Conservation (phyloP, 2,329 filamentous ascomycete genomes). For the Dothistroma pini region DNA sequence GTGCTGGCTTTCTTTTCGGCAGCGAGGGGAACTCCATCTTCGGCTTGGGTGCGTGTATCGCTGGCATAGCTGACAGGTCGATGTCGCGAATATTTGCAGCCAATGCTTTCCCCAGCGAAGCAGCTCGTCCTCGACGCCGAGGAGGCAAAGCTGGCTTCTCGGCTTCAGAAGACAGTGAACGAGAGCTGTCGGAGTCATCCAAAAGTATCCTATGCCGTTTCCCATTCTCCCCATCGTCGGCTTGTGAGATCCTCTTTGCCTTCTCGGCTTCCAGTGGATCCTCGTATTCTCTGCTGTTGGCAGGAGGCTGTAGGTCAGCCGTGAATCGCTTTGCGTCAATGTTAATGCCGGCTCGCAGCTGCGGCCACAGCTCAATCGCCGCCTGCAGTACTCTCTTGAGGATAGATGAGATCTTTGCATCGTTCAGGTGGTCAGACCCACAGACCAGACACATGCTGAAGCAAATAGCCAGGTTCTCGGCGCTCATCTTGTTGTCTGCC, state of each 20-base stretch:
- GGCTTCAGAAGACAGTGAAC: constrained; percentile 10
- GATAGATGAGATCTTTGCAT: constrained; percentile 52
- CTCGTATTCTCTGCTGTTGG: constrained; percentile 44
- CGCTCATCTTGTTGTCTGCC: constrained; percentile 53
- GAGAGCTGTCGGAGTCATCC: constrained; percentile 39
- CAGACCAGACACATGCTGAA: constrained; percentile 52
- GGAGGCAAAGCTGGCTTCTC: constrained; percentile 39
- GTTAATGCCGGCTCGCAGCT: constrained; percentile 42
- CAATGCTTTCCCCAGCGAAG: constrained; percentile 21
- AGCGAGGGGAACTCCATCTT: constrained; percentile 19
- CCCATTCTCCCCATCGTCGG: constrained; percentile 22
- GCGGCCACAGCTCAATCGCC: constrained; percentile 46
- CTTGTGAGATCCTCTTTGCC: constrained; percentile 16
- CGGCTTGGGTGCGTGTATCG: constrained; percentile 4
- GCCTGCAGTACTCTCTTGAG: constrained; percentile 49
- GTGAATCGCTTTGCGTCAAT: constrained; percentile 38
- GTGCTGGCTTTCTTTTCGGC: constrained; percentile 41
- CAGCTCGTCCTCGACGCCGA: constrained; percentile 25
- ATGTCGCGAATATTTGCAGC: constrained; percentile 18
- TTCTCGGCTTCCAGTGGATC: constrained; percentile 42
- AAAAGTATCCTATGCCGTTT: constrained; percentile 43
- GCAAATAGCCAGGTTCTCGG: constrained; percentile 53
- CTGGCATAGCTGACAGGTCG: constrained; percentile 12
- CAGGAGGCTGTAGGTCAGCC: constrained; percentile 40
- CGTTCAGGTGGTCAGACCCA: constrained; percentile 53